Evolutionary conservation across 495 filamentous ascomycete species (phyloP).

Genomic region (Durotheca rogersii): DNA sequence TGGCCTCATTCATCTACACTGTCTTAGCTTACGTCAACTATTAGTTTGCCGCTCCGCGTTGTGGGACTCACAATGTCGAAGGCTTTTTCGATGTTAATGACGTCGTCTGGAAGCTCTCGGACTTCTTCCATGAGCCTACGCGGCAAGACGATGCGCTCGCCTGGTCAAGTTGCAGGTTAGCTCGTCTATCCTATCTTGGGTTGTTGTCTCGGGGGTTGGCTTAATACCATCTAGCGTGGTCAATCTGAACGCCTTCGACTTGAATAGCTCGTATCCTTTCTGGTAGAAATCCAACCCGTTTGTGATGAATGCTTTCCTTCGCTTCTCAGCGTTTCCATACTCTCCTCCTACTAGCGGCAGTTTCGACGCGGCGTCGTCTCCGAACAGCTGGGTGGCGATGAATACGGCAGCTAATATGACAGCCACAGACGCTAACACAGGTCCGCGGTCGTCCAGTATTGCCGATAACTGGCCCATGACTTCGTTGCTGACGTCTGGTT

Average conservation of each 20-base stretch:
- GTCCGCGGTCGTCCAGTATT: conserved; percentile 26
- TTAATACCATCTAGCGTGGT: conserved; percentile 32
- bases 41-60: background rate
- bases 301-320: conserved; percentile 34
- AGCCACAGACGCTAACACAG: conserved; percentile 30
- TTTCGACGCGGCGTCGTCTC: conserved; percentile 6
- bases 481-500: background rate
- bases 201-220: background rate
- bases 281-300: conserved; percentile 31
- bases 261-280: conserved; percentile 42
- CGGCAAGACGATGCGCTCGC: conserved; percentile 35
- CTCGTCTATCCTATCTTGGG: background rate
- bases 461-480: conserved; percentile 15
- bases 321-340: conserved; percentile 36
- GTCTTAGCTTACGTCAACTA: conserved; percentile 6
- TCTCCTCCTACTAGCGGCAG: conserved; percentile 37
- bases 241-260: conserved; percentile 37
- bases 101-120: conserved; percentile 39
- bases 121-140: conserved; percentile 39
- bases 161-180: conserved; percentile 4
- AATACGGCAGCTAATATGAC: conserved; percentile 28
- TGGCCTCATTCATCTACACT: conserved; percentile 16
- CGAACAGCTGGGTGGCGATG: conserved; percentile 23
- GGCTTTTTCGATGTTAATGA: conserved; percentile 38
- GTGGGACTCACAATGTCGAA: conserved; percentile 25